These are phyloP conservation scores for Xylariaceae sp. DNA, from an alignment of 2,329 filamentous ascomycete genomes.

Conservation along the genomic window DNA sequence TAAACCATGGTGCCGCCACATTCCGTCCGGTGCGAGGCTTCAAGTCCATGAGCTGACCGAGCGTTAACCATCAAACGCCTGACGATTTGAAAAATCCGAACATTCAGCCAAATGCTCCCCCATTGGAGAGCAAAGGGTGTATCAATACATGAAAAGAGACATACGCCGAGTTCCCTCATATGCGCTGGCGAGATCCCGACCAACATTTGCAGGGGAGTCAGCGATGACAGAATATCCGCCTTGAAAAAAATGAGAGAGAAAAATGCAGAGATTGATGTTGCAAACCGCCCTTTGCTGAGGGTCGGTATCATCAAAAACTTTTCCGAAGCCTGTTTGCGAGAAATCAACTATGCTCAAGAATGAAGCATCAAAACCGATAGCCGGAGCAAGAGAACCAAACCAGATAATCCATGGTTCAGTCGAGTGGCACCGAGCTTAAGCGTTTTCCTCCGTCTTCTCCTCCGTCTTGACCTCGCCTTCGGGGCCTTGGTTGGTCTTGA, in stretches of 20 bases:
- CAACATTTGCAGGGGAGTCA: slow-evolving; percentile 23
- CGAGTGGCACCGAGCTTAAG: slow-evolving; percentile 45
- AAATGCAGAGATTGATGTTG: slow-evolving; percentile 44
- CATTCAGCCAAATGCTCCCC: slow-evolving; percentile 37
- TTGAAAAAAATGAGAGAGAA: slow-evolving; percentile 28
- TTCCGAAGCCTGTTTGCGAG: slow-evolving; percentile 41
- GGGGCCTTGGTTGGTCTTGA: slow-evolving; percentile 78
- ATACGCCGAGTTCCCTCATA: slow-evolving; percentile 32
- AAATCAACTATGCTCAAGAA: slow-evolving; percentile 33
- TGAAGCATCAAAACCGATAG: slow-evolving; percentile 27
- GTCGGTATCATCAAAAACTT: slow-evolving; percentile 42
- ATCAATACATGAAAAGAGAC: slow-evolving; percentile 44
- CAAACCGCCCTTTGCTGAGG: slow-evolving; percentile 30
- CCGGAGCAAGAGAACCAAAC: slow-evolving; percentile 18
- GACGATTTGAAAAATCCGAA: slow-evolving; percentile 41
- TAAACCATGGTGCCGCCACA: slow-evolving; percentile 46
- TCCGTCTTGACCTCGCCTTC: slow-evolving; percentile 54
- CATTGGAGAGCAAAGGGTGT: slow-evolving; percentile 42
- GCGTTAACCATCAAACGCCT: slow-evolving; percentile 45
- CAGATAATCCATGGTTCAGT: slow-evolving; percentile 20
- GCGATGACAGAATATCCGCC: slow-evolving; percentile 26
- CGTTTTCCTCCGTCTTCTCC: slow-evolving; percentile 60
- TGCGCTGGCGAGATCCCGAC: slow-evolving; percentile 31
- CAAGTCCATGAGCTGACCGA: slow-evolving; percentile 41
- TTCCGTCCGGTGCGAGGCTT: slow-evolving; percentile 43